Evolutionary conservation across 345 rosid species (phyloP).

Genomic region (Ailanthus altissimus): DNA sequence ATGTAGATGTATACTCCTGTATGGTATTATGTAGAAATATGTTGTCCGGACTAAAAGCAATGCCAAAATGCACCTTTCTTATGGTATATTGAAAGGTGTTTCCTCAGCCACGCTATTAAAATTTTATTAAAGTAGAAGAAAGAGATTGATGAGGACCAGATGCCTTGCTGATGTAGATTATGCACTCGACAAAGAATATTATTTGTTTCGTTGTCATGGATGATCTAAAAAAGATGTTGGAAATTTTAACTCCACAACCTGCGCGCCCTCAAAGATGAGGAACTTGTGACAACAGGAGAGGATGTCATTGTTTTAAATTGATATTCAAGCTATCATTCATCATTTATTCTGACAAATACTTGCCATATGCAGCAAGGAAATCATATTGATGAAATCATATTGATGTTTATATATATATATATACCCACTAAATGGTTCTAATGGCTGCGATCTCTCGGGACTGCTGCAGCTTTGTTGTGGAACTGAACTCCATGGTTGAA

Average conservation of each 20-base stretch:
- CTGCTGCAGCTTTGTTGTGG: neutral
- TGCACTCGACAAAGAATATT: neutral
- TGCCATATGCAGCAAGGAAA: neutral
- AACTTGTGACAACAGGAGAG: slow-evolving; percentile 5
- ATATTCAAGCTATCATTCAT: neutral
- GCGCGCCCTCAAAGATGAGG: slow-evolving; percentile 6
- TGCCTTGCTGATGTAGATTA: slow-evolving; percentile 21
- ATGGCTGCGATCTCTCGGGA: neutral
- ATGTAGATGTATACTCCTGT: neutral
- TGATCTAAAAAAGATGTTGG: slow-evolving; percentile 13
- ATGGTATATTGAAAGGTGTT: slow-evolving; percentile 1
- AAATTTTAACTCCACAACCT: slow-evolving; percentile 8
- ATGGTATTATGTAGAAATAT: neutral
- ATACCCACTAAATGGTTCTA: neutral
- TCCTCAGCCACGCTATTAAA: slow-evolving; percentile 22
- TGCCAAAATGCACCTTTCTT: slow-evolving; percentile 2
- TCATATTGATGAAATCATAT: neutral
- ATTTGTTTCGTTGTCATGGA: slow-evolving; percentile 9
- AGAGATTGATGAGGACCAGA: slow-evolving; percentile 23
- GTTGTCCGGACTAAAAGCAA: slow-evolving; percentile 22
- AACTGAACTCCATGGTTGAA: neutral
- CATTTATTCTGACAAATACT: neutral
- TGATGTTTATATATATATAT: neutral
- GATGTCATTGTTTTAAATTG: neutral
- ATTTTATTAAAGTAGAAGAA: slow-evolving; percentile 28